phyloP scores from a whole-genome alignment of 352 stramenopile genomes.

The Globisporangium emineosum region DNA sequence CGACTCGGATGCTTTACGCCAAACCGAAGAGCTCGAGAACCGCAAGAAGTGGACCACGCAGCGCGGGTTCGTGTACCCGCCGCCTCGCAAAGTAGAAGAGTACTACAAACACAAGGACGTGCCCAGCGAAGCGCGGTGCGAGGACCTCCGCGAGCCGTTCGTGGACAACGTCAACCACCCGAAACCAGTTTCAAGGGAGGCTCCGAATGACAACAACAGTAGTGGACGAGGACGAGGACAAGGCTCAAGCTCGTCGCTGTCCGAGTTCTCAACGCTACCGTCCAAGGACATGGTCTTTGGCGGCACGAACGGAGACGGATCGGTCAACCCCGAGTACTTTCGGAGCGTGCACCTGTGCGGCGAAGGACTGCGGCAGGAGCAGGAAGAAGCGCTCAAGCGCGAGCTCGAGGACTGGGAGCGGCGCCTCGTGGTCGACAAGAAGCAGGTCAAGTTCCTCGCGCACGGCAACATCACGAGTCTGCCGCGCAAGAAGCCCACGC shows the following conservation, averaged over 20 bases:
- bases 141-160: conserved; percentile 82
- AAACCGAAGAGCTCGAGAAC: conserved; percentile 41
- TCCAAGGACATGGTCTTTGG: conserved; percentile 89
- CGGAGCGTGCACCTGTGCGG: conserved; percentile 84
- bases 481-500: conserved; percentile 39
- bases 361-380: conserved; percentile 69
- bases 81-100: conserved; percentile 53
- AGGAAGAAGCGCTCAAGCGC: conserved; percentile 60
- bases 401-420: conserved; percentile 71
- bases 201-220: conserved; percentile 9
- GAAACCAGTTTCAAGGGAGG: conserved; percentile 51
- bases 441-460: conserved; percentile 83
- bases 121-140: conserved; percentile 71
- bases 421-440: conserved; percentile 86
- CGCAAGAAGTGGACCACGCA: conserved; percentile 80
- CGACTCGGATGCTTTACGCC: conserved; percentile 56
- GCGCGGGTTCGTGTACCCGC: conserved; percentile 87
- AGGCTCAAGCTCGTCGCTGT: background rate
- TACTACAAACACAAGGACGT: conserved; percentile 70
- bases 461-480: conserved; percentile 82
- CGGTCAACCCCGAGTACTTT: conserved; percentile 74
- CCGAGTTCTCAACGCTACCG: conserved; percentile 77
- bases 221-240: background rate
- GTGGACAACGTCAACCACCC: conserved; percentile 80
- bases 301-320: conserved; percentile 71